Conservation (phyloP, 768 basidiomycete genomes). For the Panaeolus papilionaceus region DNA sequence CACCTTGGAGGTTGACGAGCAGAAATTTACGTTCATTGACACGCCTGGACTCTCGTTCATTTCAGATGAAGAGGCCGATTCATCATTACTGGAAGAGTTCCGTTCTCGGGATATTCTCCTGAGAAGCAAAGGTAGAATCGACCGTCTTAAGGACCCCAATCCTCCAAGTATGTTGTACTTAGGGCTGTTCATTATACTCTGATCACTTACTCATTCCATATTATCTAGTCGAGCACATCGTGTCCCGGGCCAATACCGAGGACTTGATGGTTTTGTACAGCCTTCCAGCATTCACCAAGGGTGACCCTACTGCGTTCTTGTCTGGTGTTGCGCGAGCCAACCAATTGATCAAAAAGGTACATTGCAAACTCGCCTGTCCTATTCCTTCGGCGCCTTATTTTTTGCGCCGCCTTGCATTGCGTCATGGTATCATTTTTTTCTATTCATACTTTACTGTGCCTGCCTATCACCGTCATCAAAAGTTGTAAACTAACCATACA, state of each 20-base stretch:
- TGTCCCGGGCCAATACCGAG: slow-evolving; percentile 70
- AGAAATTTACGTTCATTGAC: slow-evolving; percentile 74
- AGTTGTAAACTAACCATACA: not conserved
- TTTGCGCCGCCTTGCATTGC: slow-evolving; percentile 21
- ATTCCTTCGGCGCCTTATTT: slow-evolving; percentile 18
- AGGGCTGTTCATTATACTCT: slow-evolving; percentile 13
- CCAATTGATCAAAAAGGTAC: slow-evolving; percentile 79
- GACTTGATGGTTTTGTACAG: slow-evolving; percentile 92
- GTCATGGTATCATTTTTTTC: not conserved
- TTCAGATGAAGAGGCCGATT: slow-evolving; percentile 42
- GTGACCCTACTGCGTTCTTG: slow-evolving; percentile 76
- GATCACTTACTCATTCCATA: slow-evolving; percentile 22
- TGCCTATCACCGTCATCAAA: not conserved
- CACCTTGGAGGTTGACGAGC: slow-evolving; percentile 50
- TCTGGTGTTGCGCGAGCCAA: slow-evolving; percentile 76
- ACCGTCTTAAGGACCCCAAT: slow-evolving; percentile 82
- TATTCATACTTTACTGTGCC: not conserved
- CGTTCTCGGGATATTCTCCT: slow-evolving; percentile 78
- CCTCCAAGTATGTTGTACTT: slow-evolving; percentile 60
- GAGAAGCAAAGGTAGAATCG: slow-evolving; percentile 81
- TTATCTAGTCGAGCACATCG: slow-evolving; percentile 65
- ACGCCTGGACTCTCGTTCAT: slow-evolving; percentile 84
- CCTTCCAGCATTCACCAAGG: slow-evolving; percentile 76
- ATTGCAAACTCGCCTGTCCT: slow-evolving; percentile 23
- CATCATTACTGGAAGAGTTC: slow-evolving; percentile 32